Evolutionary conservation across 2,329 filamentous ascomycete genomes (phyloP).

Genomic region (Helminthosporium solani): DNA sequence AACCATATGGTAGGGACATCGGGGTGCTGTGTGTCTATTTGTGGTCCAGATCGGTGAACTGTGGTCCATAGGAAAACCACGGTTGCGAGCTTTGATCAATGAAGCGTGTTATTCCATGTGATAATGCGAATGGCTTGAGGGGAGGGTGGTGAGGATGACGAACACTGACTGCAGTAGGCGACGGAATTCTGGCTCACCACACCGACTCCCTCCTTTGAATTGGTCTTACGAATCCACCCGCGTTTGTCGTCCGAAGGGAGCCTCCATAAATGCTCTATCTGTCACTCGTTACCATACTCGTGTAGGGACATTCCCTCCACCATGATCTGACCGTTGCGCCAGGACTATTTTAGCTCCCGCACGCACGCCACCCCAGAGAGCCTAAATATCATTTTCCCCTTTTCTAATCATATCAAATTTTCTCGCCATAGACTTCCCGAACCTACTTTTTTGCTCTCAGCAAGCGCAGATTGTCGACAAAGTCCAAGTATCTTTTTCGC

Average conservation of each 20-base stretch:
- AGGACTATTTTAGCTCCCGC: constrained; percentile 38
- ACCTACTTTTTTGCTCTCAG: not conserved
- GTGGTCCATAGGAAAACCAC: not conserved
- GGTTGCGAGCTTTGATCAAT: not conserved
- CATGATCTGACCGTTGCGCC: constrained; percentile 17
- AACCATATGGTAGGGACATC: constrained; percentile 9
- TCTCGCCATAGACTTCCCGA: not conserved
- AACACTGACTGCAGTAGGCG: constrained; percentile 10
- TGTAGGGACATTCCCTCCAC: not conserved
- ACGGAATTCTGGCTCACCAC: constrained; percentile 5
- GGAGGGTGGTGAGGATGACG: constrained; percentile 4
- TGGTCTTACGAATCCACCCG: not conserved
- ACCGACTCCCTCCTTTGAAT: constrained; percentile 16
- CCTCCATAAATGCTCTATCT: not conserved
- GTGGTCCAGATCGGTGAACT: constrained; percentile 14
- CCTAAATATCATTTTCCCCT: not conserved
- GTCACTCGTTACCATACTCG: not conserved
- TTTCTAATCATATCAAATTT: not conserved
- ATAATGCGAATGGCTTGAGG: not conserved
- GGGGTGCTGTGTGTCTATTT: constrained; percentile 5
- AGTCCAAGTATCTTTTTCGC: not conserved
- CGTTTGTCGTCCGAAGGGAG: not conserved
- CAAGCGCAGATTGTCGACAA: not conserved
- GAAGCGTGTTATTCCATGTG: not conserved
- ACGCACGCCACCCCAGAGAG: constrained; percentile 7